These are phyloP conservation scores for Chaetomiaceae sp. DNA, from an alignment of 2,329 filamentous ascomycete species.

Conservation along the genomic window DNA sequence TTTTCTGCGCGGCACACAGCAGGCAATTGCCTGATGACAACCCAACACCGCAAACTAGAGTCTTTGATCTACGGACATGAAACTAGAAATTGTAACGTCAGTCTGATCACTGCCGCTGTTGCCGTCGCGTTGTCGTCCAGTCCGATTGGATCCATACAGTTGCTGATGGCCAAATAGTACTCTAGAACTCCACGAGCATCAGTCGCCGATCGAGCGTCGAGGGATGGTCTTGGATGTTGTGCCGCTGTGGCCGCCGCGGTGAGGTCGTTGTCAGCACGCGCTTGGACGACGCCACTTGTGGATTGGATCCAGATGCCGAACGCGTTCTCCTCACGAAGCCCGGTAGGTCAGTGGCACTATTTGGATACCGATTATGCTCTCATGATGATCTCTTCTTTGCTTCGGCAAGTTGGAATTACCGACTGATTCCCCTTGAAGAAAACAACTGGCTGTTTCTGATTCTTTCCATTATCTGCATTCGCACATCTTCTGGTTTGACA, in stretches of 20 bases:
- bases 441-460: slow-evolving; percentile 83
- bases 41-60: slow-evolving; percentile 88
- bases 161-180: slow-evolving; percentile 27
- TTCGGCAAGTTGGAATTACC: slow-evolving; percentile 90
- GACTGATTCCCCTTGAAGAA: slow-evolving; percentile 73
- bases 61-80: slow-evolving; percentile 87
- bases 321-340: slow-evolving; percentile 23
- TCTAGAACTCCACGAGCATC: slow-evolving; percentile 13
- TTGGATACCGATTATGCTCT: slow-evolving; percentile 2
- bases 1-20: slow-evolving; percentile 9
- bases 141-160: slow-evolving; percentile 1
- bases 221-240: slow-evolving; percentile 3
- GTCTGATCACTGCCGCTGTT: slow-evolving; percentile 58
- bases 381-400: slow-evolving; percentile 64
- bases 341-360: slow-evolving; percentile 20
- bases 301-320: too few relatives aligned
- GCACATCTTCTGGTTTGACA: slow-evolving; percentile 1
- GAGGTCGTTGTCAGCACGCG: too few relatives aligned
- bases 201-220: not conserved
- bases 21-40: slow-evolving; percentile 64
- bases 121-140: slow-evolving; percentile 14
- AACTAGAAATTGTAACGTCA: slow-evolving; percentile 84
- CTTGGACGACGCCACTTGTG: not conserved
- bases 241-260: too few relatives aligned
- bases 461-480: slow-evolving; percentile 21